A percentile compares a stretch with the other conserved stretches of the same genome.
Conservation (phyloP, 345 rosid genomes). For the Anacardium occidentale region DNA sequence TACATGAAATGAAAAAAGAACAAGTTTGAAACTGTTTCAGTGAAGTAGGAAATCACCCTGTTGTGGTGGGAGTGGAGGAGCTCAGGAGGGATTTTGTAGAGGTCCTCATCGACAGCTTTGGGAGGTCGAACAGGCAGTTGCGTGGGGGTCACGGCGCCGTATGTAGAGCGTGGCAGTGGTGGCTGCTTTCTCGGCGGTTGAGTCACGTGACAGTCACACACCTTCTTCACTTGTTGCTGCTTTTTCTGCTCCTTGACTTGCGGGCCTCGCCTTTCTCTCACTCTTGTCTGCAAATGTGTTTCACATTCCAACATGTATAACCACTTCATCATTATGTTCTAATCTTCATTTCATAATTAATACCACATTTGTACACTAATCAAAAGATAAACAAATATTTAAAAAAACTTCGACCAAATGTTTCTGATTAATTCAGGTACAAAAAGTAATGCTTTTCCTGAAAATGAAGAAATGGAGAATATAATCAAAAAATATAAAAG, state of each 20-base stretch:
- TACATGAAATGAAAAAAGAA: too few relatives aligned
- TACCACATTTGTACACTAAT: background rate
- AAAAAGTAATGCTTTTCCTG: background rate
- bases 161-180: background rate
- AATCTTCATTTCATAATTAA: background rate
- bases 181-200: constrained; percentile 40
- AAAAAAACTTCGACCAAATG: too few relatives aligned
- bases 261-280: constrained; percentile 39
- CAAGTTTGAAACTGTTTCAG: too few relatives aligned
- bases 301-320: background rate
- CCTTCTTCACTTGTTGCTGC: constrained; percentile 30
- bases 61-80: constrained; percentile 54
- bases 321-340: background rate
- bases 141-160: background rate
- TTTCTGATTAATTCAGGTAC: too few relatives aligned
- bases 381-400: too few relatives aligned
- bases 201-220: constrained; percentile 55
- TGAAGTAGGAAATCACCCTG: constrained; percentile 34
- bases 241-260: constrained; percentile 50
- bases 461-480: background rate
- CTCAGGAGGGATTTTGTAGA: constrained; percentile 85
- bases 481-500: too few relatives aligned
- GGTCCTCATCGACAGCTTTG: constrained; percentile 83
- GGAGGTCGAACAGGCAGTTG: constrained; percentile 32
- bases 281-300: constrained; percentile 29